Conservation (phyloP, 768 basidiomycete genomes). For the Amanita rimosa region DNA sequence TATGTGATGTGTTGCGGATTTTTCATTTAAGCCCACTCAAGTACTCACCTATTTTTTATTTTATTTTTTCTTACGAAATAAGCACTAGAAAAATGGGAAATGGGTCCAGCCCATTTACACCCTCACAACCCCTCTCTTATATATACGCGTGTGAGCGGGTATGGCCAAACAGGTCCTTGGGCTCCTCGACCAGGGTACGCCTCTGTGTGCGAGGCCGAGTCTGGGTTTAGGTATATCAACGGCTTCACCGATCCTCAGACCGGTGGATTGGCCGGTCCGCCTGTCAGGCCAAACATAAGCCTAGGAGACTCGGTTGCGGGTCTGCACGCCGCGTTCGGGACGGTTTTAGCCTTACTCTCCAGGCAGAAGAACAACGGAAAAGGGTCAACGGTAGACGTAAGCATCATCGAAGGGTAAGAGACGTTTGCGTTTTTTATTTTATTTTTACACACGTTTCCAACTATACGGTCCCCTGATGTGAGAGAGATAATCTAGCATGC, state of each 20-base stretch:
- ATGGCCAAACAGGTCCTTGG: conserved; percentile 71
- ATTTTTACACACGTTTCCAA: too few species aligned
- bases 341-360: conserved; percentile 50
- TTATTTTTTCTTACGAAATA: too few species aligned
- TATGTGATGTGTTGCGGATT: too few species aligned
- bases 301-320: conserved; percentile 65
- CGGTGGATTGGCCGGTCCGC: conserved; percentile 45
- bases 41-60: too few species aligned
- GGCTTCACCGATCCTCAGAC: conserved; percentile 46
- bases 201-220: conserved; percentile 67
- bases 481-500: conserved; percentile 39
- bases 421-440: too few species aligned
- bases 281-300: conserved; percentile 62
- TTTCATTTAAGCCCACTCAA: too few species aligned
- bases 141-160: conserved; percentile 78
- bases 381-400: conserved; percentile 60
- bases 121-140: conserved; percentile 81
- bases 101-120: conserved; percentile 46
- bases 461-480: background rate
- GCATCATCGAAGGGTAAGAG: conserved; percentile 58
- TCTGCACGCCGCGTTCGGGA: conserved; percentile 63
- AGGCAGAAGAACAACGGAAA: conserved; percentile 26
- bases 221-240: conserved; percentile 66
- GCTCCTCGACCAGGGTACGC: conserved; percentile 59
- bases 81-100: conserved; percentile 59